Percentiles rank a stretch among this genome's conserved stretches.
Evolutionary conservation across 441 rosid genomes (phyloP).

Genomic region (Gossypium laxum): DNA sequence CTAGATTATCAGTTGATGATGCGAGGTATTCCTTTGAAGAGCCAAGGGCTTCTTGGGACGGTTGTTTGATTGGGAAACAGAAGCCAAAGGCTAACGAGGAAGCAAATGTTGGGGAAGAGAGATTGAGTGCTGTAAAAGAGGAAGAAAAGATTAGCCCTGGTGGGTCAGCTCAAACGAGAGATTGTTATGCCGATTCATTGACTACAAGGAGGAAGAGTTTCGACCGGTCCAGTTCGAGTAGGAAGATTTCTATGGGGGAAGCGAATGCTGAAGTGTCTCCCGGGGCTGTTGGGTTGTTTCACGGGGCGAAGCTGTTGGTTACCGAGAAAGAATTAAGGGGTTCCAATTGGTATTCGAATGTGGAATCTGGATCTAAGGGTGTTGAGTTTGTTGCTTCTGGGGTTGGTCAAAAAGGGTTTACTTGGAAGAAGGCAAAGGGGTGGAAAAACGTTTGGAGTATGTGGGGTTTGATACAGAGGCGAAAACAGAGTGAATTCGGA

Average conservation of each 20-base stretch:
- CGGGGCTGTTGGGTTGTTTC: constrained; percentile 38
- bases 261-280: constrained; percentile 48
- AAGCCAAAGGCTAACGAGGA: constrained; percentile 31
- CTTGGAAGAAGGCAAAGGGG: constrained; percentile 25
- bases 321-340: constrained; percentile 49
- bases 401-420: constrained; percentile 26
- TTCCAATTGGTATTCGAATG: constrained; percentile 56
- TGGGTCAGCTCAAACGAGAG: constrained; percentile 42
- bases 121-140: constrained; percentile 14
- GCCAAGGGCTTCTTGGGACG: constrained; percentile 64
- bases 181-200: constrained; percentile 36
- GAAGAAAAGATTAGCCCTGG: constrained; percentile 33
- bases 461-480: constrained; percentile 41
- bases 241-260: constrained; percentile 22
- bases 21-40: constrained; percentile 42
- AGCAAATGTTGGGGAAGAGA: constrained; percentile 20
- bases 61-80: constrained; percentile 38
- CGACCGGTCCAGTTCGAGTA: constrained; percentile 26
- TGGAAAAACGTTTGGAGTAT: constrained; percentile 37
- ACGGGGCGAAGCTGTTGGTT: constrained; percentile 34
- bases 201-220: constrained; percentile 37
- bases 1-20: constrained; percentile 37
- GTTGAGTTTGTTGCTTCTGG: constrained; percentile 23
- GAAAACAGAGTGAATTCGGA: constrained; percentile 18
- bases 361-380: constrained; percentile 26